Conservation (phyloP, 176 grass and related monocot genomes). For the Phoenix dactylifera region DNA sequence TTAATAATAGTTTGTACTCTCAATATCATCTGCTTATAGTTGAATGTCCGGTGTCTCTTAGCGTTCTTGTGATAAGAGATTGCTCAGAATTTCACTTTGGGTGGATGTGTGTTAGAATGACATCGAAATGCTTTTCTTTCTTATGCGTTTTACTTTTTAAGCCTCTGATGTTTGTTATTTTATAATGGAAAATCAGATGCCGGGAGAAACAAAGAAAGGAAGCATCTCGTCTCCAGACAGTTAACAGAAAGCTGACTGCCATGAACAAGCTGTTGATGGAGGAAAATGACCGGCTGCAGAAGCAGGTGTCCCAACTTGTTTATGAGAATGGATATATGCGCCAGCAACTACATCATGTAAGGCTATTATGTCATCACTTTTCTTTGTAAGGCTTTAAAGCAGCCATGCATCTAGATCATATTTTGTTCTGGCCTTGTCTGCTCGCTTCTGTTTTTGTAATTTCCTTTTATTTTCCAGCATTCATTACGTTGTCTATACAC, state of each 20-base stretch:
- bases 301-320: conserved; percentile 89
- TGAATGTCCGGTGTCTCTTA: no score
- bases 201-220: conserved; percentile 99
- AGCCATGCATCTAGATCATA: no score
- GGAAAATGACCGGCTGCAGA: conserved; percentile 96
- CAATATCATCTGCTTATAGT: no score
- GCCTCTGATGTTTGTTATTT: no score
- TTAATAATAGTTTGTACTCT: no score
- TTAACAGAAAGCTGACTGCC: conserved; percentile 81
- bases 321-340: conserved; percentile 64
- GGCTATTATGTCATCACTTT: not conserved
- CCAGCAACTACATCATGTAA: conserved; percentile 70
- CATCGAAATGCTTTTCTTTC: no score
- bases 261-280: conserved; percentile 99
- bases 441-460: not conserved
- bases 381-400: no score
- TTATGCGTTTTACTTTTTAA: no score
- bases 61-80: no score
- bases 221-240: conserved; percentile 82
- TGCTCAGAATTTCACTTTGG: no score
- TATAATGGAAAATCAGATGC: conserved; percentile 30
- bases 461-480: not conserved
- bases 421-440: not conserved
- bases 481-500: not conserved
- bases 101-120: no score